A percentile compares a stretch with the other conserved stretches of the same genome.
Evolutionary conservation across 768 basidiomycete genomes (phyloP).

Genomic region (Boletus insuetus): DNA sequence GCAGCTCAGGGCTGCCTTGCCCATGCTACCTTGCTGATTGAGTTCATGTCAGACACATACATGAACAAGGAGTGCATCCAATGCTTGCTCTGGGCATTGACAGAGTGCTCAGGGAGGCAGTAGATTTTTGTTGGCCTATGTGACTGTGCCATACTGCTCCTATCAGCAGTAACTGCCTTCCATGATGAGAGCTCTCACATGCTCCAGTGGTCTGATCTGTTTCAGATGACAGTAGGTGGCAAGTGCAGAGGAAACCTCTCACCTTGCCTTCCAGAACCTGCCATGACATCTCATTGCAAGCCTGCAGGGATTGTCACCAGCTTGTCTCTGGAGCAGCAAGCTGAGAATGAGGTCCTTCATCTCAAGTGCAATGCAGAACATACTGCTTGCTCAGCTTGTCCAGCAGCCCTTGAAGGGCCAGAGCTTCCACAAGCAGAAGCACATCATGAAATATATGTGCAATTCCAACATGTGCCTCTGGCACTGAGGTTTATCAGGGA

Average conservation of each 20-base stretch:
- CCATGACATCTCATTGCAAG: constrained; percentile 15
- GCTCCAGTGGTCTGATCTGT: constrained; percentile 6
- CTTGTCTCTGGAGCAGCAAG: neutral
- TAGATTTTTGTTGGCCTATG: neutral
- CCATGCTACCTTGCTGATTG: no score
- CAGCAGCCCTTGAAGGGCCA: neutral
- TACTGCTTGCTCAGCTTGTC: neutral
- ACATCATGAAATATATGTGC: neutral
- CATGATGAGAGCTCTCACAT: neutral
- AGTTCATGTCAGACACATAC: neutral
- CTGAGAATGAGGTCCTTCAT: neutral
- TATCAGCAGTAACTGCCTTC: neutral
- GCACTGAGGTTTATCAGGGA: no score
- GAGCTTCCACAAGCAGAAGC: neutral
- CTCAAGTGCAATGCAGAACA: neutral
- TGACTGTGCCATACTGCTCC: neutral
- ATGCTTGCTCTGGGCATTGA: constrained; percentile 5
- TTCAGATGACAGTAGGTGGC: constrained; percentile 8
- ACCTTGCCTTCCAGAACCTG: constrained; percentile 19
- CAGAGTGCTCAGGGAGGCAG: neutral
- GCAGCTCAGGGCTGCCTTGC: no score
- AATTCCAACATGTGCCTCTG: no score
- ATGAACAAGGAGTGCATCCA: neutral
- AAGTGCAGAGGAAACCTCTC: constrained; percentile 12
- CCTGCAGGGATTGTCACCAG: neutral